Evolutionary conservation across 805 yeast genomes (phyloP).

Genomic region (Maudiozyma serrabonitensis): DNA sequence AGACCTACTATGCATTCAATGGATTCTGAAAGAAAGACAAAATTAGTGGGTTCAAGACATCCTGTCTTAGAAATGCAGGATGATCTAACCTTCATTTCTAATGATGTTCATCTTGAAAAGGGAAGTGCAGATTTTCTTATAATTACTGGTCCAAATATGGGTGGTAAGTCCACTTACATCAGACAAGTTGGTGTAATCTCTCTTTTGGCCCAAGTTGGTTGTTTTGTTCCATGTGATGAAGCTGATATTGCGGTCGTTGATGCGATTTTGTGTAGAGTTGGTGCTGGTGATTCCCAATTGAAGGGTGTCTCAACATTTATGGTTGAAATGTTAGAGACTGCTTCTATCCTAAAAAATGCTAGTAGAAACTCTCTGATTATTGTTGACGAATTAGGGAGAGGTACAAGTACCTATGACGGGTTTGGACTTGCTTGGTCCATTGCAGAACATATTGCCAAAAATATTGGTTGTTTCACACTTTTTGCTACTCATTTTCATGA

Average conservation of each 20-base stretch:
- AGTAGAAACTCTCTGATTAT: slow-evolving; percentile 77
- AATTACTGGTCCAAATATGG: slow-evolving; percentile 96
- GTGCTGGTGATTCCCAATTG: slow-evolving; percentile 95
- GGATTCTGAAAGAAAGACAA: slow-evolving; percentile 37
- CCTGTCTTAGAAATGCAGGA: slow-evolving; percentile 93
- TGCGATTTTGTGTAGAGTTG: slow-evolving; percentile 91
- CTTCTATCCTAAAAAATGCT: slow-evolving; percentile 82
- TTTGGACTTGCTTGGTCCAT: slow-evolving; percentile 98
- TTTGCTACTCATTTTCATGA: slow-evolving; percentile 99
- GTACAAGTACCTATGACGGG: slow-evolving; percentile 80
- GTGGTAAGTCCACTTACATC: slow-evolving; percentile 91
- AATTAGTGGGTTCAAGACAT: slow-evolving; percentile 73
- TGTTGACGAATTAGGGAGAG: slow-evolving; percentile 90
- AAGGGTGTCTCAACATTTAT: slow-evolving; percentile 95
- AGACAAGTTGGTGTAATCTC: slow-evolving; percentile 84
- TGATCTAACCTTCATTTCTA: slow-evolving; percentile 81
- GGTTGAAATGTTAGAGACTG: slow-evolving; percentile 97
- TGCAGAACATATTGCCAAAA: slow-evolving; percentile 68
- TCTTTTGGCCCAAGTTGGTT: slow-evolving; percentile 80
- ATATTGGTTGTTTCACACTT: slow-evolving; percentile 66
- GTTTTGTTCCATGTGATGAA: slow-evolving; percentile 70
- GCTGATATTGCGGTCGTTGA: slow-evolving; percentile 83
- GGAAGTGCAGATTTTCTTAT: slow-evolving; percentile 59
- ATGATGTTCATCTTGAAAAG: slow-evolving; percentile 64
- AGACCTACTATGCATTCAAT: slow-evolving; percentile 62